Percentiles rank a stretch among this genome's conserved stretches.
Evolutionary conservation across 2,329 filamentous ascomycete species (phyloP).

Genomic region (Ilyonectria sp.): DNA sequence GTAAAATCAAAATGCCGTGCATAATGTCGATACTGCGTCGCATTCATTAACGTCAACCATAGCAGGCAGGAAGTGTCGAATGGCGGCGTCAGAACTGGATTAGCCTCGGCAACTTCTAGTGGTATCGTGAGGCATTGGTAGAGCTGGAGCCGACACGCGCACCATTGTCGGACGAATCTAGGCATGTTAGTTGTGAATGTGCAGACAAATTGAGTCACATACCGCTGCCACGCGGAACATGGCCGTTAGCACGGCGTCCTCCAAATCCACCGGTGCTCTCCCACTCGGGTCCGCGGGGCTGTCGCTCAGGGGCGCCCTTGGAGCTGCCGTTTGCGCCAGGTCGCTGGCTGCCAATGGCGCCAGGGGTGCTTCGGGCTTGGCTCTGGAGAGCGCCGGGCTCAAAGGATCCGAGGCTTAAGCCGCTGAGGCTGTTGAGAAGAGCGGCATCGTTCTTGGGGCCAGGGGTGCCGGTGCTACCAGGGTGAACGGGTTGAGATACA

Average conservation of each 20-base stretch:
- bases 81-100: constrained; percentile 24
- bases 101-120: constrained; percentile 45
- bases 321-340: constrained; percentile 64
- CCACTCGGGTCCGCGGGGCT: constrained; percentile 77
- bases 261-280: constrained; percentile 68
- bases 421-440: constrained; percentile 65
- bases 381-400: constrained; percentile 60
- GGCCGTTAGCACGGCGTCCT: constrained; percentile 71
- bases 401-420: constrained; percentile 66
- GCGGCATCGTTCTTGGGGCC: constrained; percentile 57
- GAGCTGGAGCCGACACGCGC: constrained; percentile 56
- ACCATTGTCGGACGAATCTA: constrained; percentile 62
- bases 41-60: constrained; percentile 45
- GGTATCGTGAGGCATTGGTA: constrained; percentile 55
- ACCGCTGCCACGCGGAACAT: constrained; percentile 75
- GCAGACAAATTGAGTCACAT: constrained; percentile 49
- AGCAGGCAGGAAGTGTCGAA: constrained; percentile 25
- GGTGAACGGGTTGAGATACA: constrained; percentile 53
- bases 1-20: constrained; percentile 53
- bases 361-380: constrained; percentile 65
- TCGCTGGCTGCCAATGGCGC: constrained; percentile 77
- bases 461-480: constrained; percentile 56
- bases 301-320: constrained; percentile 70
- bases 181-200: constrained; percentile 32
- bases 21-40: constrained; percentile 46